These are phyloP conservation scores for Botrytis elliptica DNA, from an alignment of 2,329 filamentous ascomycete genomes.

Conservation along the genomic window DNA sequence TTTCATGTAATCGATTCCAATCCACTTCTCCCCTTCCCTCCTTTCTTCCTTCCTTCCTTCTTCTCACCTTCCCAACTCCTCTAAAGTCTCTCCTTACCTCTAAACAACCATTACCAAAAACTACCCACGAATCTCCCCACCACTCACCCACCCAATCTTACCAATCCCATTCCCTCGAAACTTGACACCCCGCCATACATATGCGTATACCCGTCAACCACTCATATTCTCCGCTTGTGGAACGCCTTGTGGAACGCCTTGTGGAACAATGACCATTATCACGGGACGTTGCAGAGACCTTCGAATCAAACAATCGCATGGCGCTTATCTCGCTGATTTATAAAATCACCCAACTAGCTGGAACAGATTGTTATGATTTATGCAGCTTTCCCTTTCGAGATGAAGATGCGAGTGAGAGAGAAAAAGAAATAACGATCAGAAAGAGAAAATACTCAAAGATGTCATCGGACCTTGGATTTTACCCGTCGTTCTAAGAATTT, in stretches of 20 bases:
- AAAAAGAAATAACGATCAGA: too few species aligned
- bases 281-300: neutral
- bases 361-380: too few species aligned
- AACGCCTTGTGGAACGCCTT: neutral
- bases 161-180: neutral
- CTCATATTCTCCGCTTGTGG: neutral
- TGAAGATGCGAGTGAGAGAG: neutral
- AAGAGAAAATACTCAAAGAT: too few species aligned
- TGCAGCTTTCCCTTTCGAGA: neutral
- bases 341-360: neutral
- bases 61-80: neutral
- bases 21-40: neutral
- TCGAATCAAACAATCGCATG: too few species aligned
- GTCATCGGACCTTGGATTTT: too few species aligned
- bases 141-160: neutral
- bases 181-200: neutral
- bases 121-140: neutral
- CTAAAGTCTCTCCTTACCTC: neutral
- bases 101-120: neutral
- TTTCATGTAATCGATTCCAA: neutral
- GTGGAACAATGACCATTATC: neutral
- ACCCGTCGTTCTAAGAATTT: too few species aligned
- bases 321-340: neutral
- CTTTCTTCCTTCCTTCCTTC: neutral
- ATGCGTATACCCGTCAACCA: neutral